Evolutionary conservation across 768 basidiomycete species (phyloP).

Genomic region (Cystofilobasidium capitatum): DNA sequence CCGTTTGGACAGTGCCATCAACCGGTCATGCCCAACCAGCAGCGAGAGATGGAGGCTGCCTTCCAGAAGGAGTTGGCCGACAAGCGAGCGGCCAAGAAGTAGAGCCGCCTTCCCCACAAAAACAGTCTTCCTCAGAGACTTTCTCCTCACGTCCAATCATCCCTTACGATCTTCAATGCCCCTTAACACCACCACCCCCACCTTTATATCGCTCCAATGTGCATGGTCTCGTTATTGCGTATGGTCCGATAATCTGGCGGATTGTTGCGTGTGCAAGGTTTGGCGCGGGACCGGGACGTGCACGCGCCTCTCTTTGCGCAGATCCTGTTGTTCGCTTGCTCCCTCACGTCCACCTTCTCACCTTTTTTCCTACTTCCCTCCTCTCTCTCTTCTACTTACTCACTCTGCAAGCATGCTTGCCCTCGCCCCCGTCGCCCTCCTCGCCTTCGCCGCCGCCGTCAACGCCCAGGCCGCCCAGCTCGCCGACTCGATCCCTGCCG

Average conservation of each 20-base stretch:
- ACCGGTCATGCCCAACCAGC: constrained; percentile 74
- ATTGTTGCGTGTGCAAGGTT: neutral
- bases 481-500: neutral
- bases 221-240: no score
- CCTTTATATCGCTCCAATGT: no score
- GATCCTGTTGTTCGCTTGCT: neutral
- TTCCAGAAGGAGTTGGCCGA: constrained; percentile 64
- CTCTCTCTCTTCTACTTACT: neutral
- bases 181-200: no score
- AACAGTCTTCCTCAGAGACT: no score
- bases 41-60: constrained; percentile 78
- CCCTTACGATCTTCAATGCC: no score
- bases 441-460: constrained; percentile 3
- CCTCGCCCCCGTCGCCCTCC: neutral
- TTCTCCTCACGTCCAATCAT: no score
- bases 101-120: neutral
- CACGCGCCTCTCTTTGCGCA: neutral
- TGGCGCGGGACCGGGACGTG: no score
- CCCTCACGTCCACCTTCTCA: neutral
- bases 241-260: neutral
- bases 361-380: neutral
- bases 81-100: constrained; percentile 30
- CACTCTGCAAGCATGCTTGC: neutral
- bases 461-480: neutral
- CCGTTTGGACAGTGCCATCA: constrained; percentile 52